Evolutionary conservation across 495 filamentous ascomycete species (phyloP).

Genomic region (Antarctomyces pellizariae): DNA sequence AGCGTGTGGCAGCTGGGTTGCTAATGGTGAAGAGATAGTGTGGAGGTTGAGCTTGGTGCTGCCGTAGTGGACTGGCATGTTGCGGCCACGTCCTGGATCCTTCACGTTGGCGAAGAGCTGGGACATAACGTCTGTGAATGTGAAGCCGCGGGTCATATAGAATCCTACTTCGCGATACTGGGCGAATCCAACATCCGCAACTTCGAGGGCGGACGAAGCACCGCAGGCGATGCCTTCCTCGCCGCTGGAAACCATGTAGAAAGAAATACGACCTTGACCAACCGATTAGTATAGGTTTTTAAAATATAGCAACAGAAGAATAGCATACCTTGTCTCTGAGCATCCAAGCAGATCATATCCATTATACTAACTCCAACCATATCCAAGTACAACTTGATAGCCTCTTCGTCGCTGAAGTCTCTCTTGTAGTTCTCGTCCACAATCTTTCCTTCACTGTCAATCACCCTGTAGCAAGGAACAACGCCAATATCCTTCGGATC

Average conservation of each 20-base stretch:
- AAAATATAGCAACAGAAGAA: slow-evolving; percentile 8
- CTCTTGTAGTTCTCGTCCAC: slow-evolving; percentile 29
- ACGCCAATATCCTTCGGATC: slow-evolving; percentile 37
- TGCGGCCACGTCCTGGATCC: slow-evolving; percentile 63
- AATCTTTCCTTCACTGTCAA: slow-evolving; percentile 42
- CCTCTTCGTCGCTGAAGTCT: slow-evolving; percentile 32
- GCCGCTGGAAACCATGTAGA: slow-evolving; percentile 95
- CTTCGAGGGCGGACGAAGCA: slow-evolving; percentile 54
- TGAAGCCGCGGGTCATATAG: slow-evolving; percentile 76
- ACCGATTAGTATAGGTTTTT: slow-evolving; percentile 22
- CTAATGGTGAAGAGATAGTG: slow-evolving; percentile 79
- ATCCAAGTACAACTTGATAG: slow-evolving; percentile 31
- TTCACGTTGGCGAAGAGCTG: slow-evolving; percentile 80
- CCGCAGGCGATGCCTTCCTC: slow-evolving; percentile 89
- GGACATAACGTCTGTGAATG: slow-evolving; percentile 72
- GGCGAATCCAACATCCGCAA: slow-evolving; percentile 76
- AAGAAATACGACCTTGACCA: slow-evolving; percentile 59
- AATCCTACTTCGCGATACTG: slow-evolving; percentile 91
- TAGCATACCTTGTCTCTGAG: slow-evolving; percentile 37
- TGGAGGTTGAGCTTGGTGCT: slow-evolving; percentile 66
- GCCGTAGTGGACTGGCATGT: slow-evolving; percentile 97
- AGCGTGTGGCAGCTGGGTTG: slow-evolving; percentile 90
- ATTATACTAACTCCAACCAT: slow-evolving; percentile 66
- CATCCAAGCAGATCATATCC: slow-evolving; percentile 88
- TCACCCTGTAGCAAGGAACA: slow-evolving; percentile 52